These are phyloP conservation scores for Collybia mongolica DNA, from an alignment of 768 basidiomycete species.

Conservation along the genomic window DNA sequence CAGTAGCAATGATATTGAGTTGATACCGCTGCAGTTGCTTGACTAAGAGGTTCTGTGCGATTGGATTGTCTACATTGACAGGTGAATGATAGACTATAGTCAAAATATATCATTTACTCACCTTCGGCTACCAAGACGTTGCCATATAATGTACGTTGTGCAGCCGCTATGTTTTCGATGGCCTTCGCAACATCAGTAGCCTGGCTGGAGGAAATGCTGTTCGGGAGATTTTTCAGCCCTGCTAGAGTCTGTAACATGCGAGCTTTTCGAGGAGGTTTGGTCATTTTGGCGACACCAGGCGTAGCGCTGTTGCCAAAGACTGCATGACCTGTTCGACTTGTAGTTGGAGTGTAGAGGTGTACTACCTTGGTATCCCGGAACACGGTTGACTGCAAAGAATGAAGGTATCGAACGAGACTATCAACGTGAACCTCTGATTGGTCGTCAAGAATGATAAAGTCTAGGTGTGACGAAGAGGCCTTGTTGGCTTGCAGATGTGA, in stretches of 20 bases:
- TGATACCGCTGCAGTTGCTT: conserved; percentile 66
- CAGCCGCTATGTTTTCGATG: conserved; percentile 43
- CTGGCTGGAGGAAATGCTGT: conserved; percentile 35
- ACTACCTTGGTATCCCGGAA: conserved; percentile 62
- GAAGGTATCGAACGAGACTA: conserved; percentile 51
- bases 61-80: conserved; percentile 55
- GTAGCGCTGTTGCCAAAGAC: conserved; percentile 48
- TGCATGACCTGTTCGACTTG: conserved; percentile 51
- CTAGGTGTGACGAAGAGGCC: conserved; percentile 35
- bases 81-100: neutral
- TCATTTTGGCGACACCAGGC: conserved; percentile 63
- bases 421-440: conserved; percentile 60
- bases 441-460: conserved; percentile 69
- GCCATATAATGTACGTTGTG: conserved; percentile 58
- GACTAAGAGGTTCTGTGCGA: conserved; percentile 64
- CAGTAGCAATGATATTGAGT: conserved; percentile 59
- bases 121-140: conserved; percentile 76
- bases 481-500: conserved; percentile 32
- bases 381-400: conserved; percentile 31
- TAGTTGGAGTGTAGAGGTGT: conserved; percentile 72
- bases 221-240: conserved; percentile 51
- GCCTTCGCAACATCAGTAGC: conserved; percentile 37
- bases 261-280: conserved; percentile 65
- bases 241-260: conserved; percentile 64
- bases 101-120: conserved; percentile 16